Base-by-base conservation (phyloP, 768 basidiomycete species). In the Amyloporia xantha region DNA sequence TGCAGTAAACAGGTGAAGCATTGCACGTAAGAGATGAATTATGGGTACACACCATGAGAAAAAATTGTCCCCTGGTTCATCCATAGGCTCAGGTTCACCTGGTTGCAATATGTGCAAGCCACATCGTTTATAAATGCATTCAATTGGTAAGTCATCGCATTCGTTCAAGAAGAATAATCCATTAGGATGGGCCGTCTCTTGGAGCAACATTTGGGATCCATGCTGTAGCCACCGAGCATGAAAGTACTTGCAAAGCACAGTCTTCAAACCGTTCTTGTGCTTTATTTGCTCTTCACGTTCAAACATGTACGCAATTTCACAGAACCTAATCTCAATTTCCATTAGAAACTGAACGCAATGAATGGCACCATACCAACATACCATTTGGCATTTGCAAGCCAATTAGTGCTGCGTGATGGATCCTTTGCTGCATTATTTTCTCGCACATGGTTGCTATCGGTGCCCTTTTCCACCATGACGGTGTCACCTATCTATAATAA, bases 201-300 rank as follows among this genome's bases (percentile, higher is more conserved):
- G 81, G 1, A 87, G 66, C 9, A 84, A 54, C 0, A 83, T 86
- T 54, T 82, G 79, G 17, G 72, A 77, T 9, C 80, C 80, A 66
- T 86, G 86, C 6, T 69, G 66, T 49, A 79, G 72, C 86, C 86
- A 89, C 48, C 84, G 82, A 1, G 75, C 84, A 62, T 89, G 86
- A 47, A 84, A 81, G 66, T 70, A 73, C 58, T 79, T 81, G 46
- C 55, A 55, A 9, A 55, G 10, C 4, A 33, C 19, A 9, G 21
- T 13, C 6, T 19, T 28, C 3, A 5, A 11, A 4, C 15, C 28
- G 6, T 11, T 17, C 11, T 33, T 27, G 4, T 6, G 21, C 24
- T 49, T 23, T 10, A 5, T 7, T 13, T 42, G 21, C 50, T 28
- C 35, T 28, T 48, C 64, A 6, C 59, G 47, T 45, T 82, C 75